Evolutionary conservation across 805 yeast species (phyloP).

Genomic region (Teunomyces panamensis): DNA sequence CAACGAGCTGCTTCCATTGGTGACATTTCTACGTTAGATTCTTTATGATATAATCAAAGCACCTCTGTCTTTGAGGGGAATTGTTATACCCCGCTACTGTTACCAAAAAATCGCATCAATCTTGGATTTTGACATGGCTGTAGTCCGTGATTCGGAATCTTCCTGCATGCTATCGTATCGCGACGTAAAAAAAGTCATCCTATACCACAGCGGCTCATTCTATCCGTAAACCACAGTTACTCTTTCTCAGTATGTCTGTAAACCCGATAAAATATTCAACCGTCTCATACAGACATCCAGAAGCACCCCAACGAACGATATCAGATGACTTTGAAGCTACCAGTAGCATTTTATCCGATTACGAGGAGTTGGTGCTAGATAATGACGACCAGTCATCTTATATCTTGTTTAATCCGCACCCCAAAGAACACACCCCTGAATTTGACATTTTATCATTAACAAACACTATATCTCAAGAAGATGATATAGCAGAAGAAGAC

Average conservation of each 20-base stretch:
- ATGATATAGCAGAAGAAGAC: not conserved
- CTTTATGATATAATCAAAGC: not conserved
- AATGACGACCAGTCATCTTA: conserved; percentile 14
- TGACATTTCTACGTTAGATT: not conserved
- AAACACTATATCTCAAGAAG: conserved; percentile 8
- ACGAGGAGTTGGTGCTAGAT: conserved; percentile 11
- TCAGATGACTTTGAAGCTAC: conserved; percentile 7
- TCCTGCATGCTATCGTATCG: conserved; percentile 6
- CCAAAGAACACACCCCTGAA: conserved; percentile 1
- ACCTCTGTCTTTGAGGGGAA: not conserved
- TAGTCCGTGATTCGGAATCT: not conserved
- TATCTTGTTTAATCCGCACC: conserved; percentile 13
- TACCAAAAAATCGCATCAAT: not conserved
- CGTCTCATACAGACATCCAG: conserved; percentile 7
- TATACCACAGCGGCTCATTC: not conserved
- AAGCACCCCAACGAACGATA: not conserved
- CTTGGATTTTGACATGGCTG: conserved; percentile 1
- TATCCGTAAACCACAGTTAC: conserved; percentile 3
- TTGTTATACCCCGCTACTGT: not conserved
- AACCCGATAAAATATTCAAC: conserved; percentile 8
- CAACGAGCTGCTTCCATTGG: not conserved
- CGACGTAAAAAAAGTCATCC: not conserved
- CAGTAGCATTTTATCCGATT: conserved; percentile 13
- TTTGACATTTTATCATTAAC: conserved; percentile 13
- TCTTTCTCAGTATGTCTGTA: conserved; percentile 6